Evolutionary conservation across 768 basidiomycete species (phyloP), one percentile per base, ranked within the genome.

Genomic region (Hemileccinum impolitum): DNA sequence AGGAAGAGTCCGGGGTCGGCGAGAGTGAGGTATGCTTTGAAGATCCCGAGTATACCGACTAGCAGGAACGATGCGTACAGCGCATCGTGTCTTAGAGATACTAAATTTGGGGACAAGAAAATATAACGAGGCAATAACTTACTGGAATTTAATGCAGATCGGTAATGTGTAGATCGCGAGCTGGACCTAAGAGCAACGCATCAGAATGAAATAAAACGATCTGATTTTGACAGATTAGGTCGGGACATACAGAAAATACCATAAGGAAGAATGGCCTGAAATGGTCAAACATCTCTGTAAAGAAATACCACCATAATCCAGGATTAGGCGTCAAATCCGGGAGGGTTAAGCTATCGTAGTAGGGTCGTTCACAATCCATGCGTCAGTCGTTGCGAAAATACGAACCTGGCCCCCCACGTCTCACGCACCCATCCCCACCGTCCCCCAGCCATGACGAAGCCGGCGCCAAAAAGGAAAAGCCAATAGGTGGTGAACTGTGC

Each of bases 251-350:
- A 15, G 87, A 89, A 67, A 97, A 98, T 15, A 89, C 90, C 77
- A 94, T 87, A 28, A 97, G n/a, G n/a, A n/a, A n/a, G 72, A 97
- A 97, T 4, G 86, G 82, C 26, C 96, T 75, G 75, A 97, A 99
- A 64, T 98, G 89, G 63, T 97, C 95, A 55, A 99, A 99, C 90
- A 97, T 97, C 66, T 98, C 95, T 11, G 93, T 97, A 71, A 98
- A 97, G 73, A 98, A 98, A 68, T 98, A 98, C 95, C 95, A 98
- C 89, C 93, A 93, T 25, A 97, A 70, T 2, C 96, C 95, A 4
- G 90, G 82, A 58, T 94, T 98, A 0, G 96, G 95, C 9, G 92
- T 94, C 53, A 98, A 69, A 63, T 96, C 94, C 2, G 89, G 87
- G 9, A 96, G 79, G 17, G 78, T 80, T 19, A 96, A 60, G 39